Evolutionary conservation across 1,139 yeast genomes (phyloP), one percentile per base, ranked within the genome.

Genomic region (Candida sp.): DNA sequence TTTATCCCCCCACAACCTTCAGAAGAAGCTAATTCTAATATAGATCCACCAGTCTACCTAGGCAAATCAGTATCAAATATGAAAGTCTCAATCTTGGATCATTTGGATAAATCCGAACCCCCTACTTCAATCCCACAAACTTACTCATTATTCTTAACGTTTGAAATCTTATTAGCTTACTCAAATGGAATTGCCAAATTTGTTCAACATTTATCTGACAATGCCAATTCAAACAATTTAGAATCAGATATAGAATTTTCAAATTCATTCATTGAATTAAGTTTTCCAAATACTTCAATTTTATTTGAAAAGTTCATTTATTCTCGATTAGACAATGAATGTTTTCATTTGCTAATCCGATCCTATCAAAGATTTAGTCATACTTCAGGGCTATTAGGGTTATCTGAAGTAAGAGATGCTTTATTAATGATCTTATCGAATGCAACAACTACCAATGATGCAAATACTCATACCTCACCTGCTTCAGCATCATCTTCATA

Each of bases 281-380:
- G 74, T 36, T 80, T 81, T 65, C 64, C 70, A 2, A 73, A 72
- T n/a, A 52, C 82, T 3, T 63, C 76, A 29, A 58, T 66, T 1
- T 63, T 81, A 32, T 81, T 76, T 53, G 66, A 75, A 25, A 68
- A 73, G 6, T 83, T 79, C 45, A 60, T 90, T 15, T 81, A 81
- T 51, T 78, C 90, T 0, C 70, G 83, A 2, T 65, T 87, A 60
- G 96, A 89, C 54, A 73, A 76, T 44, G 91, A 85, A 21, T 57
- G 81, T 22, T 73, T 87, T 57, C 87, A 85, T 47, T 63, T 69
- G 9, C 55, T 81, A 12, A 81, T 90, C 2, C 70, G 96, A 39
- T 78, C 95, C 0, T 70, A 87, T 6, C 97, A 91, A 59, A 84
- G 84, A 49, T 72, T 87, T 42, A 79, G 95, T 4, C 97, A 90